A percentile compares a stretch with the other conserved stretches of the same genome.
Conservation (phyloP, 2,329 filamentous ascomycete genomes). For the Penicillium hordei region DNA sequence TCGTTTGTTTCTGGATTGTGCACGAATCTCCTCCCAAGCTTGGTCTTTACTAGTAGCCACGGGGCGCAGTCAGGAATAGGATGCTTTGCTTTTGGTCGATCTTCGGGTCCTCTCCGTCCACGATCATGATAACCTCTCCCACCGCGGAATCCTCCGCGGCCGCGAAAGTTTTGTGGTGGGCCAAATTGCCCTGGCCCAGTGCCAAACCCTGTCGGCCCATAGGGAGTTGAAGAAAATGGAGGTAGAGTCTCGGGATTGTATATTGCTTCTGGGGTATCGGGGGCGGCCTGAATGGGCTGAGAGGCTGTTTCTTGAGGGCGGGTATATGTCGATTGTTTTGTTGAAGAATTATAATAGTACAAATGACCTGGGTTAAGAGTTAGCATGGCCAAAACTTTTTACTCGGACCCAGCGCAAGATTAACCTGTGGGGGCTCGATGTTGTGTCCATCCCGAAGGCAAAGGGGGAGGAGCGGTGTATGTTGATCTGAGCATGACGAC, state of each 20-base stretch:
- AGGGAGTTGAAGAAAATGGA: conserved; percentile 40
- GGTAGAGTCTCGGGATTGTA: conserved; percentile 37
- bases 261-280: conserved; percentile 42
- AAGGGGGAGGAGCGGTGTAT: conserved; percentile 65
- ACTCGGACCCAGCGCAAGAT: conserved; percentile 20
- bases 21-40: conserved; percentile 82
- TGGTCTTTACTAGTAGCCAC: conserved; percentile 93
- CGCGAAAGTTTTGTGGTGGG: conserved; percentile 38
- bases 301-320: conserved; percentile 57
- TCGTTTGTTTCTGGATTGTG: conserved; percentile 83
- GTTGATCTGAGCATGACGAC: conserved; percentile 72
- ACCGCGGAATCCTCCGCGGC: conserved; percentile 49
- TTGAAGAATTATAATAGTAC: conserved; percentile 83
- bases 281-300: conserved; percentile 38
- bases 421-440: conserved; percentile 78
- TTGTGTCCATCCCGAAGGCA: conserved; percentile 86
- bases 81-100: conserved; percentile 78
- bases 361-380: conserved; percentile 60
- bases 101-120: conserved; percentile 66
- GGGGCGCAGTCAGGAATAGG: conserved; percentile 77
- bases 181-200: conserved; percentile 15
- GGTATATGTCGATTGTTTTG: conserved; percentile 83
- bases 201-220: conserved; percentile 28
- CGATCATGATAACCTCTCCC: conserved; percentile 59
- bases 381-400: conserved; percentile 17